Percentiles rank a stretch among this genome's conserved stretches.
Conservation (phyloP, 345 rosid species). For the Bruguiera gymnorhiza region DNA sequence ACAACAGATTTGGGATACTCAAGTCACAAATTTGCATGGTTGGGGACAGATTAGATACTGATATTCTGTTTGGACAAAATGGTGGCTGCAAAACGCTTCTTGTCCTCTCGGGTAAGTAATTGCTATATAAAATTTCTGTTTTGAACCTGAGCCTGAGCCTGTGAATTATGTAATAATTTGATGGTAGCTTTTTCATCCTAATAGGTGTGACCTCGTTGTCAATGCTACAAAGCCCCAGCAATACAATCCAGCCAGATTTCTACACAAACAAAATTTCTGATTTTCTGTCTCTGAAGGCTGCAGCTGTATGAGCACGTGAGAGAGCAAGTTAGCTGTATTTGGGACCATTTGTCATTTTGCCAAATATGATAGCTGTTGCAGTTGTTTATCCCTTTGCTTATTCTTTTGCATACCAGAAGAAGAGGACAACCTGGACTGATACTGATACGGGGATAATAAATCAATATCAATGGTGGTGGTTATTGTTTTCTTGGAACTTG, state of each 20-base stretch:
- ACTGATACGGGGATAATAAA: too few relatives aligned
- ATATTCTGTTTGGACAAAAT: slow-evolving; percentile 33
- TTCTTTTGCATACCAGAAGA: neutral
- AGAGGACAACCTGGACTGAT: neutral
- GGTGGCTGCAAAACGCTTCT: slow-evolving; percentile 37
- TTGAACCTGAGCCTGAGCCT: neutral
- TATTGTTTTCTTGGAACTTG: too few relatives aligned
- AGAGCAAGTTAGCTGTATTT: neutral
- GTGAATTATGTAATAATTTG: neutral
- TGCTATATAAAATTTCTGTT: too few relatives aligned
- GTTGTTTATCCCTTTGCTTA: neutral
- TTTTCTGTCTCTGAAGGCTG: slow-evolving; percentile 50
- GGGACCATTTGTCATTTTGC: neutral
- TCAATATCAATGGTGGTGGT: too few relatives aligned
- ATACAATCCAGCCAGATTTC: slow-evolving; percentile 31
- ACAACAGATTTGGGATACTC: slow-evolving; percentile 66
- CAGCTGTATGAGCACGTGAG: slow-evolving; percentile 47
- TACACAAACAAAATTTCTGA: slow-evolving; percentile 33
- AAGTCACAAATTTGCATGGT: slow-evolving; percentile 45
- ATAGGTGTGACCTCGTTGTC: slow-evolving; percentile 31
- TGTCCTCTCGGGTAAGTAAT: slow-evolving; percentile 27
- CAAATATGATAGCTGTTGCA: slow-evolving; percentile 1
- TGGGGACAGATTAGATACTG: slow-evolving; percentile 36
- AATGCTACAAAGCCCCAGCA: slow-evolving; percentile 22
- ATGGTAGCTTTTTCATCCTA: neutral